These are phyloP conservation scores for Lophiotrema nucula DNA, from an alignment of 495 filamentous ascomycete genomes.

Conservation along the genomic window DNA sequence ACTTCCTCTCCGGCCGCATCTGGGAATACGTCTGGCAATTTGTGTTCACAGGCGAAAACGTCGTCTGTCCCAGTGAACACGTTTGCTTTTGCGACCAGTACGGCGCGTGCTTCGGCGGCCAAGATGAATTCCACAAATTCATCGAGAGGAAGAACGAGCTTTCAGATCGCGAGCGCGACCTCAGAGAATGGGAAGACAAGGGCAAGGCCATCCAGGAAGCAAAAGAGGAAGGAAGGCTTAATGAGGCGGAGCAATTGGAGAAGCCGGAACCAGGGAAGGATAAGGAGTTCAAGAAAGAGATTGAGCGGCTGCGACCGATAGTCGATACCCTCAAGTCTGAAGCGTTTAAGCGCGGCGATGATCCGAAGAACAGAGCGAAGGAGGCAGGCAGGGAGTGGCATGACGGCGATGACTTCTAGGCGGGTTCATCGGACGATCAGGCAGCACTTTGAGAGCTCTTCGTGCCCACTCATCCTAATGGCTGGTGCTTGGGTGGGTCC, in stretches of 20 bases:
- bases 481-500: too few species aligned
- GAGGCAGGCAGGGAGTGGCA: conserved; percentile 55
- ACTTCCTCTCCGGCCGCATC: conserved; percentile 67
- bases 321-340: conserved; percentile 42
- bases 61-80: conserved; percentile 63
- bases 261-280: conserved; percentile 44
- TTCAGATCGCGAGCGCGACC: conserved; percentile 47
- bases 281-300: conserved; percentile 40
- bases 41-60: conserved; percentile 57
- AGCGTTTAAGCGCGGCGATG: conserved; percentile 52
- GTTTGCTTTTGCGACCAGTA: conserved; percentile 77
- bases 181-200: conserved; percentile 50
- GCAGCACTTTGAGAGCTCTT: too few species aligned
- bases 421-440: not conserved
- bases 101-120: conserved; percentile 71
- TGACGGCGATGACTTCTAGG: conserved; percentile 52
- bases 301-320: conserved; percentile 41
- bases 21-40: conserved; percentile 78
- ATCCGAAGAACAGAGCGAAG: conserved; percentile 51
- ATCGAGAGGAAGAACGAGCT: conserved; percentile 45
- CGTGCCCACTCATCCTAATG: too few species aligned
- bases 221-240: conserved; percentile 38
- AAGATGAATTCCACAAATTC: conserved; percentile 52
- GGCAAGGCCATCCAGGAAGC: conserved; percentile 37
- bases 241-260: conserved; percentile 42